Evolutionary conservation across 257 asterid genomes (phyloP), one percentile per base, ranked within the genome.

Genomic region (Scutellaria galericulata): DNA sequence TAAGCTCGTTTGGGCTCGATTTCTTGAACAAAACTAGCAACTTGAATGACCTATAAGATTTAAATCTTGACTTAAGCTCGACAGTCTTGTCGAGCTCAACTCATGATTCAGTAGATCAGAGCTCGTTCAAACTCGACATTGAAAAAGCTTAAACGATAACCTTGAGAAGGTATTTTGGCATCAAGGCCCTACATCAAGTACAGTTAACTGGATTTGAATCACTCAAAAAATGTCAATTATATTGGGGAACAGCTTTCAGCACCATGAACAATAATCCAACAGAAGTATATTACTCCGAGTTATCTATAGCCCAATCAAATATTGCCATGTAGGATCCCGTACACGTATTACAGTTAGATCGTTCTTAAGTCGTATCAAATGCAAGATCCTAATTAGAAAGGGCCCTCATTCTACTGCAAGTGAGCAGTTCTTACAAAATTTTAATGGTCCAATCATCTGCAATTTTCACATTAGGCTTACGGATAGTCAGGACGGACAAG

Each of bases 381-480:
- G 60, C 37, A 45, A 7, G 78, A 31, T 57, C 66, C 75, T 24
- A 50, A 58, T 35, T 5, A 18, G 11, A 41, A 62, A 42, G 48
- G 66, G 55, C 64, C 58, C 46, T 35, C 54, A 48, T 45, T 53
- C 78, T 69, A 24, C 50, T 9, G 80, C 70, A 66, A 47, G 35
- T 41, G 70, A 15, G 56, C 77, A 70, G 72, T 66, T 68, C 81
- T 85, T 71, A 90, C 88, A 85, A 81, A 78, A 92, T 68, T 74
- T 81, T 73, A 71, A 92, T 92, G 7, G 83, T 77, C 98, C 98
- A 92, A 68, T 88, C 89, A 15, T 86, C 93, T 20, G 82, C 75
- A 46, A 90, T 82, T 50, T 81, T 78, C 68, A 90, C 86, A 40
- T 84, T 79, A 24, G 98, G 98, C 83, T 92, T 92, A 76, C 97